Evolutionary conservation across 2,329 filamentous ascomycete genomes (phyloP), one percentile per base, ranked within the genome.

Genomic region (Dactylellina parvicollis): DNA sequence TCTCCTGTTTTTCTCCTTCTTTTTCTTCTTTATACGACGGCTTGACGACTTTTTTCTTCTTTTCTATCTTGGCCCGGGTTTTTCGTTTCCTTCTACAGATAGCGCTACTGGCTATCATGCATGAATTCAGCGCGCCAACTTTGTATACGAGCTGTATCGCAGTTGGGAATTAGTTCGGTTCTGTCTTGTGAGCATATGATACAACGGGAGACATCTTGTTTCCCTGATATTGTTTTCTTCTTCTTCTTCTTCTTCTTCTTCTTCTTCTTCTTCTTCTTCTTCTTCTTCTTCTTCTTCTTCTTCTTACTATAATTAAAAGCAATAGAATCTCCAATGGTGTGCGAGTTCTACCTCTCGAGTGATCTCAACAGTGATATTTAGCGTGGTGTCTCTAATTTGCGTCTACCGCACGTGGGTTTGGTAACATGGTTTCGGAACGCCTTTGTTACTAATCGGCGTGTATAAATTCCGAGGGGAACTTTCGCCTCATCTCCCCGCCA

Each of bases 381-480:
- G 22, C 18, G 40, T 49, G 24, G 16, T 4, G 44, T 26, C 18
- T 49, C 14, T n/a, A 5, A 5, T 49, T 20, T 3, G 16, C 9
- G 16, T 9, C 7, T 9, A 9, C 24, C 3, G 44, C 24, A 49
- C 44, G 44, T 49, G 44, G 4, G 8, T 3, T 20, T 8, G 38
- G 28, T 14, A 20, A 49, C 44, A 49, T 30, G 44, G 7, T 12
- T 54, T 4, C 16, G 9, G 50, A 24, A n/a, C 14, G 50, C 16
- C 16, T 38, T 16, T 20, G 61, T 57, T 65, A 65, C 42, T 38
- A 55, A 55, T 44, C 50, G 49, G 16, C 12, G 36, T 16, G 30
- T 10, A 26, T 36, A 26, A 52, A 42, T 28, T 30, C 42, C 44
- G n/a, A n/a, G n/a, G n/a, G n/a, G n/a, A n/a, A n/a, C n/a, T 9